Conservation (phyloP, 345 rosid species). For the Adansonia digitata region DNA sequence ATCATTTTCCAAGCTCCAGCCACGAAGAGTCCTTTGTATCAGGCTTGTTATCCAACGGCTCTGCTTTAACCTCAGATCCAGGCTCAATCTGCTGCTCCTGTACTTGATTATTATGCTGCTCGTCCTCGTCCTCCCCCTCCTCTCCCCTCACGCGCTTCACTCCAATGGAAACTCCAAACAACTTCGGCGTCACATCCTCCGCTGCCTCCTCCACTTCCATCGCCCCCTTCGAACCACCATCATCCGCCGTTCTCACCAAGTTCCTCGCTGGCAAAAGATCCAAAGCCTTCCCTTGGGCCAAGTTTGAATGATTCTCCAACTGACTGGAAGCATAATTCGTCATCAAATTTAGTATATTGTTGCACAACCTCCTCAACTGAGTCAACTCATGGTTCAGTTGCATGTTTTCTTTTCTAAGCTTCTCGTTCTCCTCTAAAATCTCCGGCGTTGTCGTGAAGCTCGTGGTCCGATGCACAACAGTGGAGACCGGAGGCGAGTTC, state of each 20-base stretch:
- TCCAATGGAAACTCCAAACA: constrained; percentile 87
- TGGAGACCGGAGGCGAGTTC: constrained; percentile 54
- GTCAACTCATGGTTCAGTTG: constrained; percentile 63
- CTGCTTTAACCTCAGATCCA: constrained; percentile 45
- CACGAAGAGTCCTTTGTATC: constrained; percentile 37
- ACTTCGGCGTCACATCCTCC: constrained; percentile 44
- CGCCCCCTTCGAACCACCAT: not conserved
- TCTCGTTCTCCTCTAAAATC: constrained; percentile 76
- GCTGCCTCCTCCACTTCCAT: constrained; percentile 18
- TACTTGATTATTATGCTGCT: constrained; percentile 17
- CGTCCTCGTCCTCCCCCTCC: constrained; percentile 28
- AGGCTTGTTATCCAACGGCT: constrained; percentile 50
- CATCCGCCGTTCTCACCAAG: constrained; percentile 14
- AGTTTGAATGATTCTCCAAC: constrained; percentile 20
- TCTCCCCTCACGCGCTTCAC: constrained; percentile 57
- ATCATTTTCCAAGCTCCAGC: constrained; percentile 68
- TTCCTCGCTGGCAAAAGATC: constrained; percentile 38
- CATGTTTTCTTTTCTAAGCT: constrained; percentile 62
- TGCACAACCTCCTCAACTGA: constrained; percentile 58
- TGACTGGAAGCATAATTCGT: constrained; percentile 50
- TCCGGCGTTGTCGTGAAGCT: constrained; percentile 75
- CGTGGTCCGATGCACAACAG: constrained; percentile 33
- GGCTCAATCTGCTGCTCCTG: constrained; percentile 17
- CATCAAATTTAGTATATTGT: constrained; percentile 60
- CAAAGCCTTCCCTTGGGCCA: constrained; percentile 38